phyloP scores from a whole-genome alignment of 129 eudicot genomes.

The Arctium lappa region DNA sequence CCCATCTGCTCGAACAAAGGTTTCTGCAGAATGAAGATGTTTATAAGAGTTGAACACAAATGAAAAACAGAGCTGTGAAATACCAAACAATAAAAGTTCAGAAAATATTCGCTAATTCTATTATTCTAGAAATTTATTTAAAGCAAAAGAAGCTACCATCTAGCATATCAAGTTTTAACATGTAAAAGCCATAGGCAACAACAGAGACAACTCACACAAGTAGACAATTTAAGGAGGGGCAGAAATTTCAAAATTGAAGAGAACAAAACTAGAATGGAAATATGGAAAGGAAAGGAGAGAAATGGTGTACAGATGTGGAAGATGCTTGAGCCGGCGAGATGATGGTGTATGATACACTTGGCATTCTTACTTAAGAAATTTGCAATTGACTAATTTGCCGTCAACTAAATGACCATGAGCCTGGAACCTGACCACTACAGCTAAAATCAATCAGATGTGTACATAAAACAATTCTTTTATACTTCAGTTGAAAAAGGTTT shows the following conservation, averaged over 20 bases:
- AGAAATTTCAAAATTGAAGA: too few species aligned
- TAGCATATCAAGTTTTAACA: too few species aligned
- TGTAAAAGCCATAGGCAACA: too few species aligned
- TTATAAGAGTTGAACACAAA: too few species aligned
- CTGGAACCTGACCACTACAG: neutral
- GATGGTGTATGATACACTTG: neutral
- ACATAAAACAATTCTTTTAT: too few species aligned
- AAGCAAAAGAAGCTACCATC: neutral
- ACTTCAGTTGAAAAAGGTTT: neutral
- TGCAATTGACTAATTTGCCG: neutral
- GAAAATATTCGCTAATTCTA: neutral
- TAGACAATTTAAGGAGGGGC: too few species aligned
- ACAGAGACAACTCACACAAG: too few species aligned
- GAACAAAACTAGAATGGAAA: too few species aligned
- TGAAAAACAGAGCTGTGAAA: neutral
- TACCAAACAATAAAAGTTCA: neutral
- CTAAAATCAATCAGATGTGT: neutral
- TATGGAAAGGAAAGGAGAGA: too few species aligned
- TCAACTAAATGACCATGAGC: neutral
- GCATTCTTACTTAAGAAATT: neutral
- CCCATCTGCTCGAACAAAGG: slow-evolving; percentile 93
- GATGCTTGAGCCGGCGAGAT: too few species aligned
- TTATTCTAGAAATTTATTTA: neutral
- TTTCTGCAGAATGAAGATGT: slow-evolving; percentile 47
- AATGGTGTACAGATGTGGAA: too few species aligned